These are phyloP conservation scores for Artemisia tridentata DNA, from an alignment of 129 eudicot genomes.

Conservation along the genomic window DNA sequence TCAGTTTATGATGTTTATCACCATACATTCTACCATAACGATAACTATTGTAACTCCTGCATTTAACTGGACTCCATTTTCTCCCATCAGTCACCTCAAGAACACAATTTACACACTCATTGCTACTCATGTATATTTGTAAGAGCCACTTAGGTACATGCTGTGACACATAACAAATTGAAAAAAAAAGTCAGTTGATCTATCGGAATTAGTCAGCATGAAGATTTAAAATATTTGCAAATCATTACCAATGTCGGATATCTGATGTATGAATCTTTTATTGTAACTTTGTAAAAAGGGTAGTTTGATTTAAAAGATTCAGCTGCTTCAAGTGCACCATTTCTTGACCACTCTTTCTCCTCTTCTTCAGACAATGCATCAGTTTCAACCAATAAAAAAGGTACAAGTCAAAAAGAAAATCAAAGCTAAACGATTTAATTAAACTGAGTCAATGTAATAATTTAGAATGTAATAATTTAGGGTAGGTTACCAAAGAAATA, in stretches of 20 bases:
- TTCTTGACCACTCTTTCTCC: neutral
- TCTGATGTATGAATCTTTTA: constrained; percentile 5
- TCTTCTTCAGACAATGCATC: neutral
- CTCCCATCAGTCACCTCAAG: constrained; percentile 2
- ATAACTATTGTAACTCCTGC: neutral
- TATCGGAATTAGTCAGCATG: neutral
- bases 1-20: too few species aligned
- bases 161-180: constrained; percentile 5
- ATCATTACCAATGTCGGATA: constrained; percentile 13
- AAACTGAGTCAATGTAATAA: too few species aligned
- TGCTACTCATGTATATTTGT: neutral
- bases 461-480: too few species aligned
- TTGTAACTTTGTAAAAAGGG: neutral
- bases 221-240: neutral
- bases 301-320: neutral
- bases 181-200: neutral
- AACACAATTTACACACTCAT: neutral
- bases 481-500: too few species aligned
- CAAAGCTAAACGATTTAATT: neutral
- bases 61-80: constrained; percentile 25
- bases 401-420: neutral
- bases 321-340: neutral
- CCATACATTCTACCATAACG: neutral
- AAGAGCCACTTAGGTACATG: constrained; percentile 3
- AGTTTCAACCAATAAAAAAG: neutral